Conservation (phyloP, 2,329 filamentous ascomycete genomes). For the Thelonectria rubi region DNA sequence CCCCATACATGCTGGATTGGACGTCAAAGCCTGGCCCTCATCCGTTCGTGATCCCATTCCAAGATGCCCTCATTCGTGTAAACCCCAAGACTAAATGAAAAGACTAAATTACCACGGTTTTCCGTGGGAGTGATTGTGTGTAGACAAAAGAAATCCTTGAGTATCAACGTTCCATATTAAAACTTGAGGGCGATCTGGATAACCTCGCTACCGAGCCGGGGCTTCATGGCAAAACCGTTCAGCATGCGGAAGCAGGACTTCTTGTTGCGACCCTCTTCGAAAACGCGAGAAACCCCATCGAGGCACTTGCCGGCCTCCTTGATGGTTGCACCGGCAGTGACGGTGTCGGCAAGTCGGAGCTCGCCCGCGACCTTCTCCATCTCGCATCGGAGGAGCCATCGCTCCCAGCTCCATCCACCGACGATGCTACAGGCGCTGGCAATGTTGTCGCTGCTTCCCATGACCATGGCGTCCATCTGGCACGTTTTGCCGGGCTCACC, state of each 20-base stretch:
- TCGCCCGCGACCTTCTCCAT: conserved; percentile 81
- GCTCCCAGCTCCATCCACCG: conserved; percentile 93
- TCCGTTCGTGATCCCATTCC: conserved; percentile 35
- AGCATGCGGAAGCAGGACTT: conserved; percentile 70
- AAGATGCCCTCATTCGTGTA: conserved; percentile 17
- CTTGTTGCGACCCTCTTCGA: conserved; percentile 70
- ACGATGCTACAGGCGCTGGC: conserved; percentile 83
- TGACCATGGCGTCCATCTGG: conserved; percentile 69
- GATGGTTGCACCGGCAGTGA: conserved; percentile 60
- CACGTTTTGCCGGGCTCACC: conserved; percentile 55
- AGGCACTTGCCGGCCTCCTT: conserved; percentile 67
- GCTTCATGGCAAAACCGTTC: conserved; percentile 72
- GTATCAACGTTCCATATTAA: conserved; percentile 28
- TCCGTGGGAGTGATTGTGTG: conserved; percentile 20
- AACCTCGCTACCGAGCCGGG: conserved; percentile 50
- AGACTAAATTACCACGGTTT: conserved; percentile 2
- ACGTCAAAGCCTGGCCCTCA: conserved; percentile 20
- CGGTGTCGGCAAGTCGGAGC: conserved; percentile 62
- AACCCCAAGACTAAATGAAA: conserved; percentile 22
- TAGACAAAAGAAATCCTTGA: conserved; percentile 38
- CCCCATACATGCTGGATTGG: conserved; percentile 12
- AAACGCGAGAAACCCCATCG: conserved; percentile 66
- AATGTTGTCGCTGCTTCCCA: conserved; percentile 74
- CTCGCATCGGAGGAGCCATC: conserved; percentile 90
- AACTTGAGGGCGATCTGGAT: conserved; percentile 50